Conservation (phyloP, 2,329 filamentous ascomycete species). For the Phyllosticta ampelicida region DNA sequence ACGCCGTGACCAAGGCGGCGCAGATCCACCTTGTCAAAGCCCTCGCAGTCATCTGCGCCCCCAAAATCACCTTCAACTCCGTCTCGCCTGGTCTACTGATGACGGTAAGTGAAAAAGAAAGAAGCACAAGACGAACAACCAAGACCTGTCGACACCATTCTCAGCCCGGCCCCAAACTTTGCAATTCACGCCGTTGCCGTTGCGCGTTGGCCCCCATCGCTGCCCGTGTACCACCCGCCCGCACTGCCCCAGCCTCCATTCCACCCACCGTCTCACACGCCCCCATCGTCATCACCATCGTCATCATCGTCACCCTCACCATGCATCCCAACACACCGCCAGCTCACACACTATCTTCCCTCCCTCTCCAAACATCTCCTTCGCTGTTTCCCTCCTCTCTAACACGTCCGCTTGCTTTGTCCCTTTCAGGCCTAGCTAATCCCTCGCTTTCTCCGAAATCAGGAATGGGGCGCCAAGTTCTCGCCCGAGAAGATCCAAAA, state of each 20-base stretch:
- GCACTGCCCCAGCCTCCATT: not conserved
- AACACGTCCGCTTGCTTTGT: no score
- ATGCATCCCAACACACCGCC: no score
- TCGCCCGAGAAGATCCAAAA: conserved; percentile 34
- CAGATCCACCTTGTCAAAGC: conserved; percentile 56
- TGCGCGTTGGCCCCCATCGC: conserved; percentile 11
- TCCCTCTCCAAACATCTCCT: not conserved
- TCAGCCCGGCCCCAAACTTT: not conserved
- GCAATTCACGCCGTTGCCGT: conserved; percentile 4
- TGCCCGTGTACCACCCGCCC: not conserved
- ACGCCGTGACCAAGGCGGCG: conserved; percentile 69
- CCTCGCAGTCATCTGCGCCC: conserved; percentile 50
- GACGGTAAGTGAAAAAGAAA: conserved; percentile 32
- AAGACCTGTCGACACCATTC: not conserved
- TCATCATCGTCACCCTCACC: not conserved
- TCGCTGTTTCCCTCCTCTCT: conserved; percentile 15
- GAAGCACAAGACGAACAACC: no score
- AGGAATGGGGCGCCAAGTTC: conserved; percentile 39
- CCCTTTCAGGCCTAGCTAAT: no score
- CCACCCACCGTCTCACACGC: not conserved
- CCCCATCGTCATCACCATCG: not conserved
- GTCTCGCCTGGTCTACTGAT: conserved; percentile 53
- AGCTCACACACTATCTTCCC: not conserved
- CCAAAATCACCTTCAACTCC: conserved; percentile 53
- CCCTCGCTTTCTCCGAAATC: conserved; percentile 8